Base-by-base conservation (phyloP, 495 filamentous ascomycete genomes). In the Hyaloscypha hepaticicola region DNA sequence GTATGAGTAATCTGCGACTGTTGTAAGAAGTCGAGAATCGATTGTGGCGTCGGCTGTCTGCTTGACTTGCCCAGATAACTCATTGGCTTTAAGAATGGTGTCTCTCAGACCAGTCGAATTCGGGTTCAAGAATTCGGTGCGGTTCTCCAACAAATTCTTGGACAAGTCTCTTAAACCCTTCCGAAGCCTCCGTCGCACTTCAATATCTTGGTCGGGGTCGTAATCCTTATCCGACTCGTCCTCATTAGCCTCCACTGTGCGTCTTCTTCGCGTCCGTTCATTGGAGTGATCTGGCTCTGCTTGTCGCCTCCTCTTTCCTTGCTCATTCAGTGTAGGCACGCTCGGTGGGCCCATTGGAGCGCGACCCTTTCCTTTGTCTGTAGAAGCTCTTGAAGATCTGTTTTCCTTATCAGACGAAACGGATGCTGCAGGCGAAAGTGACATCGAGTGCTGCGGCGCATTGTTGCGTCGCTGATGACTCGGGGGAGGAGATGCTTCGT, bases 1-100 rank as follows among this genome's bases (percentile, higher is more conserved):
- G 62, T 88, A 86, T 0, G 88, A 86, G 2, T 93, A 76, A 65
- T 98, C 95, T 22, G 90, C 87, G 0, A 88, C 85, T 34, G 80
- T 83, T 12, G 97, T 90, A 11, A 98, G 79, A 45, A 95, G 79
- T 49, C 91, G 87, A 0, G 94, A 90, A 71, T 99, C 95, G 63
- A 96, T 87, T 3, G 88, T 92, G 1, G 95, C 95, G 73, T 99
- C 96, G n/a, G 85, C 84, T 1, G 95, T 96, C 71, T 97, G 93
- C 67, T 91, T 95, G 56, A 98, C 92, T 34, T 85, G 78, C 28
- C 74, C 74, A 70, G 87, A 89, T 11, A 87, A 74, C 3, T 78
- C 66, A 70, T 97, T 88, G 2, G 89, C 86, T 65, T 83, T 79
- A 6, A 81, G 61, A 5, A 97, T 67, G 3, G 85, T 89, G 14